Evolutionary conservation across 305 asterid species (phyloP).

Genomic region (Fraxinus platypoda): DNA sequence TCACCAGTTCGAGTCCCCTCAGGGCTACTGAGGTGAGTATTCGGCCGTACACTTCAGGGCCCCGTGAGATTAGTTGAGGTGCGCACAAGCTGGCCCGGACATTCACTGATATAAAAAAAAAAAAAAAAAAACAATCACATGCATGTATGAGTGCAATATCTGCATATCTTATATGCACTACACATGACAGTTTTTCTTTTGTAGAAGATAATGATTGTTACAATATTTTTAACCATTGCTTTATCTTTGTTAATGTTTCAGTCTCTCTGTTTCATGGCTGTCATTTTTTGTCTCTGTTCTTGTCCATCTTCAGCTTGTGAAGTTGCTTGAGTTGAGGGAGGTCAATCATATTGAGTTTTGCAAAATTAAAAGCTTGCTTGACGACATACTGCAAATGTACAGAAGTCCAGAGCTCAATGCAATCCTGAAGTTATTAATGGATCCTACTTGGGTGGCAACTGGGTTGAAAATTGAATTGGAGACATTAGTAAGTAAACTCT

Average conservation of each 20-base stretch:
- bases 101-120: too few relatives aligned
- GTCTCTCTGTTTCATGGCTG: not conserved
- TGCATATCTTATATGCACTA: not conserved
- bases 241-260: not conserved
- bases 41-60: too few relatives aligned
- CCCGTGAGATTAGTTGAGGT: too few relatives aligned
- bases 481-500: conserved; percentile 59
- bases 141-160: not conserved
- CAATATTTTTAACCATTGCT: not conserved
- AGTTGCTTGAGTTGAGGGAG: conserved; percentile 92
- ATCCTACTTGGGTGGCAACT: conserved; percentile 91
- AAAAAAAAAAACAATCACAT: not conserved
- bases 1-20: too few relatives aligned
- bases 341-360: conserved; percentile 96
- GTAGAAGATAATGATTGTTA: not conserved
- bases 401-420: conserved; percentile 55
- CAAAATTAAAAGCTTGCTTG: conserved; percentile 79
- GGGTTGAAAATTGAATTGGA: conserved; percentile 81
- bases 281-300: conserved; percentile 7
- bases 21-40: too few relatives aligned
- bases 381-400: conserved; percentile 65
- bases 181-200: not conserved
- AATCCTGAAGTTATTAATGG: conserved; percentile 65
- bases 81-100: too few relatives aligned
- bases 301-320: conserved; percentile 72